A percentile compares a stretch with the other conserved stretches of the same genome.
phyloP scores from a whole-genome alignment of 2,329 filamentous ascomycete species.

The Simplicillium sp. region DNA sequence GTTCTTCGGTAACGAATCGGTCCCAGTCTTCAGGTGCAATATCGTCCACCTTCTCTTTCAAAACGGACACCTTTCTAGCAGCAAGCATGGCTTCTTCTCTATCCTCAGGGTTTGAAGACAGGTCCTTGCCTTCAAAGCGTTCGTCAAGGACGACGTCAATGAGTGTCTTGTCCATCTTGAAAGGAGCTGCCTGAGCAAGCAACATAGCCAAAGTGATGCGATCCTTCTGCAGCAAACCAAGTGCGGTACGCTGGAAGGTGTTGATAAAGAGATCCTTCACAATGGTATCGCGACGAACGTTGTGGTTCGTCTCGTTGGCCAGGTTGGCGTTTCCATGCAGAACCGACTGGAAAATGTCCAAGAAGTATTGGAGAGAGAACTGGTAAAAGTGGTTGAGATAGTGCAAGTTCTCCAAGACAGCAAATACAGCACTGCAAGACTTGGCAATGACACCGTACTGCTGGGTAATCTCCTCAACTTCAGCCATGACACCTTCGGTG shows the following conservation, averaged over 20 bases:
- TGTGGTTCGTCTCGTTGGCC: conserved; percentile 61
- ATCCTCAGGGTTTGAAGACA: conserved; percentile 58
- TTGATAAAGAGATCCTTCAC: conserved; percentile 86
- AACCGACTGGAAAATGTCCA: conserved; percentile 93
- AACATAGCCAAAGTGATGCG: conserved; percentile 91
- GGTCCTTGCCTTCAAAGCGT: conserved; percentile 63
- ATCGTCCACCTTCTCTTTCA: conserved; percentile 63
- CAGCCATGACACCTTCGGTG: conserved; percentile 95
- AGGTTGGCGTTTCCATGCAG: conserved; percentile 71
- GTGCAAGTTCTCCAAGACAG: conserved; percentile 91
- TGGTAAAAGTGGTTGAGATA: conserved; percentile 99
- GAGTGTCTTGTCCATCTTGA: conserved; percentile 83
- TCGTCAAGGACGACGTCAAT: conserved; percentile 82
- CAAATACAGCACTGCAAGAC: conserved; percentile 95
- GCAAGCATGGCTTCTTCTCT: conserved; percentile 60
- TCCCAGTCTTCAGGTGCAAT: conserved; percentile 62
- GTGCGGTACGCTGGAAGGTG: conserved; percentile 85
- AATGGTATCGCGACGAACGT: conserved; percentile 77
- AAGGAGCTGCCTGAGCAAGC: conserved; percentile 90
- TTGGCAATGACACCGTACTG: conserved; percentile 90
- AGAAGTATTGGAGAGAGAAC: conserved; percentile 96
- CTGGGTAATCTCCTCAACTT: conserved; percentile 91
- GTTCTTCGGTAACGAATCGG: conserved; percentile 73
- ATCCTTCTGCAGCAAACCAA: conserved; percentile 88
- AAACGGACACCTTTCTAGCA: conserved; percentile 58